phyloP scores from a whole-genome alignment of 2,329 filamentous ascomycete species.

The Clonostachys rosea region DNA sequence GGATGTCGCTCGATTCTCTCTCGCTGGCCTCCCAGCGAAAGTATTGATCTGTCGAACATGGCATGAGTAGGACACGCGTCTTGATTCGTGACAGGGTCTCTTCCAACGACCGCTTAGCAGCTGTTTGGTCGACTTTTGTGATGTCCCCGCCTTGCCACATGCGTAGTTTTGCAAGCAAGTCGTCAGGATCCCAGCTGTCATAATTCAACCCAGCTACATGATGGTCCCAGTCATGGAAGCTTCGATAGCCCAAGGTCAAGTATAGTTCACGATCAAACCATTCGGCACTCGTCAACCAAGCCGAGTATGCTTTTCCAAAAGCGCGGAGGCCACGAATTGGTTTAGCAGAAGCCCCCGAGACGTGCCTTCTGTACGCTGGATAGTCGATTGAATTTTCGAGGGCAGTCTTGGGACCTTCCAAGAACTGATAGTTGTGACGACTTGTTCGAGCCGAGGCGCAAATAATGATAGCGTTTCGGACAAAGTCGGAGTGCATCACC shows the following conservation, averaged over 20 bases:
- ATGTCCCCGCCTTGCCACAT: slow-evolving; percentile 41
- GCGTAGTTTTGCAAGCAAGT: slow-evolving; percentile 30
- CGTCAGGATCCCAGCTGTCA: slow-evolving; percentile 33
- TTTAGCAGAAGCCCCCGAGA: slow-evolving; percentile 9
- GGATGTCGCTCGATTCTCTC: slow-evolving; percentile 18
- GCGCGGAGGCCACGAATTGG: slow-evolving; percentile 27
- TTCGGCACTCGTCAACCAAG: slow-evolving; percentile 37
- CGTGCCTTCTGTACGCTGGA: slow-evolving; percentile 12
- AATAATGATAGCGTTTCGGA: slow-evolving; percentile 32
- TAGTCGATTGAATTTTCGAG: slow-evolving; percentile 34
- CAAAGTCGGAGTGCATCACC: slow-evolving; percentile 32
- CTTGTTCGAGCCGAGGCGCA: slow-evolving; percentile 39
- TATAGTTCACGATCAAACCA: slow-evolving; percentile 39
- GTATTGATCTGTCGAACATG: slow-evolving; percentile 61
- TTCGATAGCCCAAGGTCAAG: slow-evolving; percentile 22
- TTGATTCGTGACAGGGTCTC: slow-evolving; percentile 54
- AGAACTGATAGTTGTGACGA: slow-evolving; percentile 38
- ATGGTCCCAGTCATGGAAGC: slow-evolving; percentile 27
- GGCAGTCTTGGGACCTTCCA: slow-evolving; percentile 38
- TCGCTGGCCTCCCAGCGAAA: slow-evolving; percentile 41
- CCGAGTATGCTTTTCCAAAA: slow-evolving; percentile 39
- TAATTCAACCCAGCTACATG: slow-evolving; percentile 20
- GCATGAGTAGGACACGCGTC: slow-evolving; percentile 57
- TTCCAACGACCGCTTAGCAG: slow-evolving; percentile 26
- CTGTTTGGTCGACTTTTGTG: slow-evolving; percentile 9